These are phyloP conservation scores for Linnemannia hyalina DNA, from an alignment of 192 early-diverging fungal species.

Conservation along the genomic window DNA sequence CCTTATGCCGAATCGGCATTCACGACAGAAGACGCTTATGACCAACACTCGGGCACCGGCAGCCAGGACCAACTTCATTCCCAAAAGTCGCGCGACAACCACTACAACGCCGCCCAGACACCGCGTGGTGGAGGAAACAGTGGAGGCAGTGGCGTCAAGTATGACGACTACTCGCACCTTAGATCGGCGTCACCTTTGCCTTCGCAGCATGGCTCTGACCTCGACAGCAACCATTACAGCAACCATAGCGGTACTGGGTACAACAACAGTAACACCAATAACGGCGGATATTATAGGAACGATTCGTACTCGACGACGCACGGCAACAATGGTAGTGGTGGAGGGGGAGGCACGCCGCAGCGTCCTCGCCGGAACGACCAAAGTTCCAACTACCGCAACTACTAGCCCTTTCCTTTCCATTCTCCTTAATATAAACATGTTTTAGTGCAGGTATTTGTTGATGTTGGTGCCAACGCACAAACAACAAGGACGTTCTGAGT, in stretches of 20 bases:
- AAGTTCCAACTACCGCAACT: background rate
- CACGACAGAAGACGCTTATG: constrained; percentile 26
- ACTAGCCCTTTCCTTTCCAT: background rate
- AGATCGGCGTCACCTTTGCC: constrained; percentile 37
- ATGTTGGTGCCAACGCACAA: too few species aligned
- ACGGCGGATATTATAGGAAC: constrained; percentile 1
- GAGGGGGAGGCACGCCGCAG: background rate
- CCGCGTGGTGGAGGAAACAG: background rate
- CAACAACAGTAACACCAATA: background rate
- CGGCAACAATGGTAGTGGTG: constrained; percentile 4
- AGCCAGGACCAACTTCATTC: constrained; percentile 30
- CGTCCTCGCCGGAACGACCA: constrained; percentile 33
- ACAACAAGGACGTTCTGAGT: too few species aligned
- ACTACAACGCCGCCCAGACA: background rate
- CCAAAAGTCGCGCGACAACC: constrained; percentile 4
- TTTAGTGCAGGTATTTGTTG: background rate
- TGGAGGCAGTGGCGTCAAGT: constrained; percentile 7
- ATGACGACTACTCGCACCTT: constrained; percentile 16
- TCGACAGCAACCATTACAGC: constrained; percentile 30
- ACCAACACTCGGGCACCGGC: constrained; percentile 2
- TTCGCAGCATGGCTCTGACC: constrained; percentile 41
- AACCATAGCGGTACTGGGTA: background rate
- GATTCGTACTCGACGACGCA: background rate
- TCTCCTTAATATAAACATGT: background rate
- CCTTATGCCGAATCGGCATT: constrained; percentile 47